Evolutionary conservation across 768 basidiomycete species (phyloP).

Genomic region (Leccinum variicolor): DNA sequence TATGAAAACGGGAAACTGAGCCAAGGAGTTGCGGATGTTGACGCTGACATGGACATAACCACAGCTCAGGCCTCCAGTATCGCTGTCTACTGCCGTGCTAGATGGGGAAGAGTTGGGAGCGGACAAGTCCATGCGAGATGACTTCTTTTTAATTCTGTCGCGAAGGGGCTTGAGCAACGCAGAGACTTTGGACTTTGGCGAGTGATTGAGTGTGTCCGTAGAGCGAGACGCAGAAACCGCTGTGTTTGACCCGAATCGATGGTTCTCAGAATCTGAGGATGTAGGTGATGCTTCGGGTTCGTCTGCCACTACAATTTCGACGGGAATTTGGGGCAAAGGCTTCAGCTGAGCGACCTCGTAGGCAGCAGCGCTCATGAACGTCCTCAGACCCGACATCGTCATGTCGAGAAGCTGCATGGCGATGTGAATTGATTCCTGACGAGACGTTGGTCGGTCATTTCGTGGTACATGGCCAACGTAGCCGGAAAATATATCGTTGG

Average conservation of each 20-base stretch:
- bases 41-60: slow-evolving; percentile 25
- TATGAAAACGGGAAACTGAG: slow-evolving; percentile 25
- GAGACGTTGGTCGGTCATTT: slow-evolving; percentile 1
- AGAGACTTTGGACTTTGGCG: slow-evolving; percentile 12
- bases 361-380: slow-evolving; percentile 30
- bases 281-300: neutral
- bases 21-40: slow-evolving; percentile 27
- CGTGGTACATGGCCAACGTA: slow-evolving; percentile 14
- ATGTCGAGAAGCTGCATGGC: slow-evolving; percentile 30
- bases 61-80: slow-evolving; percentile 8
- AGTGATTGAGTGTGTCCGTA: neutral
- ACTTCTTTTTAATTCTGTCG: slow-evolving; percentile 2
- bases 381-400: slow-evolving; percentile 31
- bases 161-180: slow-evolving; percentile 17
- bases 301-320: neutral
- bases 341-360: slow-evolving; percentile 26
- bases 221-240: neutral
- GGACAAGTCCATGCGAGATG: slow-evolving; percentile 3
- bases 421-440: slow-evolving; percentile 10
- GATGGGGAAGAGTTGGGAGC: slow-evolving; percentile 10
- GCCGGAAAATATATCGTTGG: slow-evolving; percentile 20
- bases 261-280: neutral
- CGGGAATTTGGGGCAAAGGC: slow-evolving; percentile 25
- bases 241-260: neutral
- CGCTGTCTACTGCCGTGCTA: slow-evolving; percentile 20